These are phyloP conservation scores for Verticillium dahliae DNA, from an alignment of 2,329 filamentous ascomycete genomes.

Conservation along the genomic window DNA sequence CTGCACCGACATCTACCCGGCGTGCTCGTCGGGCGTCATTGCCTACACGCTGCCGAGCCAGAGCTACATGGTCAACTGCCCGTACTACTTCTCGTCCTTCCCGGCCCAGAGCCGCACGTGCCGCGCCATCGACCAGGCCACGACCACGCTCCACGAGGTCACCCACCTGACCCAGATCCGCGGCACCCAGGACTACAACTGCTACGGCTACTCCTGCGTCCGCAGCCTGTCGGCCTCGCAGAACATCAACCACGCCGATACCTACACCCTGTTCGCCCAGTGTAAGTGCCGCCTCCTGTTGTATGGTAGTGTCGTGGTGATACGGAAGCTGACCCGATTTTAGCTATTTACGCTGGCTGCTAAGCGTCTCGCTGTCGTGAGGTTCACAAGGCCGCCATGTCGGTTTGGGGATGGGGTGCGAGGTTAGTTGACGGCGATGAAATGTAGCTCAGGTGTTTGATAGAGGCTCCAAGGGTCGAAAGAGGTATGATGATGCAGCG, in stretches of 20 bases:
- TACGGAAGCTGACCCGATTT: background rate
- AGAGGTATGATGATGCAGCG: background rate
- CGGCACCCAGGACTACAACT: conserved; percentile 52
- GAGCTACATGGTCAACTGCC: conserved; percentile 56
- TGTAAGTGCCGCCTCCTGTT: background rate
- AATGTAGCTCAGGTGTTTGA: background rate
- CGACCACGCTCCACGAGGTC: conserved; percentile 58
- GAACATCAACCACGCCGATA: conserved; percentile 60
- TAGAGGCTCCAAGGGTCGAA: background rate
- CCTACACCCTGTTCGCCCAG: conserved; percentile 35
- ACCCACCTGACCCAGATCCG: conserved; percentile 54
- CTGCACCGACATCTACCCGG: conserved; percentile 48
- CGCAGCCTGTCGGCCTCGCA: conserved; percentile 34
- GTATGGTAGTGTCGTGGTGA: background rate
- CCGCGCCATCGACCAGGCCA: conserved; percentile 60
- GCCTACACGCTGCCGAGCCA: conserved; percentile 53
- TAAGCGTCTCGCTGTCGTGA: conserved; percentile 16
- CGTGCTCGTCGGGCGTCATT: conserved; percentile 30
- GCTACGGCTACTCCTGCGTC: conserved; percentile 50
- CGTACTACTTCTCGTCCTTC: conserved; percentile 48
- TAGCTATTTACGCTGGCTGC: conserved; percentile 30
- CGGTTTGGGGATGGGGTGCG: background rate
- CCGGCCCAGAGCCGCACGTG: conserved; percentile 42
- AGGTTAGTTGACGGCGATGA: background rate
- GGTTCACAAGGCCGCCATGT: no score